These are phyloP conservation scores for Cucurbita pepo DNA, from an alignment of 306 rosid genomes.

Conservation along the genomic window DNA sequence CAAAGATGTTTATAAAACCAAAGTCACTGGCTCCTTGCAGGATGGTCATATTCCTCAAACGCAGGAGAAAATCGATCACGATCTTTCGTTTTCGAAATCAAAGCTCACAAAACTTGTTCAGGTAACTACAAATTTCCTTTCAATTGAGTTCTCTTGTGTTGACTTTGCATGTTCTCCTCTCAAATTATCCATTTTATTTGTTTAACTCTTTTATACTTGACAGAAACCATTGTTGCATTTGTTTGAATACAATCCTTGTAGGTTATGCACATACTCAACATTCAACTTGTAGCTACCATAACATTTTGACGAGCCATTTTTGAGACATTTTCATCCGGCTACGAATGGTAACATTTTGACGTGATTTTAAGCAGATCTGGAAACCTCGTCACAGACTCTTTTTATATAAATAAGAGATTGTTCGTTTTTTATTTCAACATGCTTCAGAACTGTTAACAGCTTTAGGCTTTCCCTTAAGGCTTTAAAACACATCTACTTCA, in stretches of 20 bases:
- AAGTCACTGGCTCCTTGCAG: conserved; percentile 60
- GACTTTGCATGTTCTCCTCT: background rate
- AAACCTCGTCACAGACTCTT: too few relatives aligned
- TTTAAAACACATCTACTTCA: too few relatives aligned
- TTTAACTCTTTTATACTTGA: background rate
- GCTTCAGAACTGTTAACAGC: too few relatives aligned
- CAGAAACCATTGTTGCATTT: background rate
- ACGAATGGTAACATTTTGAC: too few relatives aligned
- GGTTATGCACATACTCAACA: background rate
- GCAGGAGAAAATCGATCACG: conserved; percentile 74
- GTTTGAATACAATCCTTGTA: background rate
- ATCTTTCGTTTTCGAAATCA: conserved; percentile 55
- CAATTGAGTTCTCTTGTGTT: background rate
- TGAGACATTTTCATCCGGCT: too few relatives aligned
- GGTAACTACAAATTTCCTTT: conserved; percentile 27
- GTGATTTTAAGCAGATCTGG: too few relatives aligned
- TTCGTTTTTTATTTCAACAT: too few relatives aligned
- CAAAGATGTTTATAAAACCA: conserved; percentile 79
- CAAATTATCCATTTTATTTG: background rate
- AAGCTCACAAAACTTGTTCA: conserved; percentile 89
- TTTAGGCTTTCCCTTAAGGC: too few relatives aligned
- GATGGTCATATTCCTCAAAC: conserved; percentile 67
- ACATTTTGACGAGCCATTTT: too few relatives aligned
- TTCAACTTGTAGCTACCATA: background rate
- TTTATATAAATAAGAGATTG: too few relatives aligned